These are phyloP conservation scores for Sporothrix luriei DNA, from an alignment of 2,329 filamentous ascomycete species.

Conservation along the genomic window DNA sequence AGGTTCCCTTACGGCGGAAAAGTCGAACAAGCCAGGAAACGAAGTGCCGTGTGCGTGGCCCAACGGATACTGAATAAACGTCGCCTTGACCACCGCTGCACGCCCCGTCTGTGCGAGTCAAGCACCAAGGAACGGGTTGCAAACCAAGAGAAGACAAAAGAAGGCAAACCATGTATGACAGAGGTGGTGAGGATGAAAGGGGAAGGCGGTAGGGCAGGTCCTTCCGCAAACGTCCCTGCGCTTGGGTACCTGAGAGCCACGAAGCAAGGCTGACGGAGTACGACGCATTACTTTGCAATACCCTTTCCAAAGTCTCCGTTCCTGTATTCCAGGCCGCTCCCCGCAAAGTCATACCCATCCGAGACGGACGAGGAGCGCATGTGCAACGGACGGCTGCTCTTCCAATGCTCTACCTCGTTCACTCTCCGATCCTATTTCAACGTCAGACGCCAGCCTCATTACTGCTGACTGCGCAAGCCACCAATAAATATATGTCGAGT, in stretches of 20 bases:
- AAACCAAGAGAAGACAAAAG: neutral
- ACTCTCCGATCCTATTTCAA: neutral
- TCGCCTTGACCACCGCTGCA: conserved; percentile 11
- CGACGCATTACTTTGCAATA: neutral
- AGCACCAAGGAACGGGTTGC: neutral
- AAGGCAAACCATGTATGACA: neutral
- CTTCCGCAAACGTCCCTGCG: neutral
- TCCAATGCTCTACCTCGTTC: neutral
- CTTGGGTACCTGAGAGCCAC: neutral
- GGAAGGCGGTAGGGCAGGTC: conserved; percentile 2
- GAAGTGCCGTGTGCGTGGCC: neutral
- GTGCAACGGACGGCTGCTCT: neutral
- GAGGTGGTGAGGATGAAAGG: neutral
- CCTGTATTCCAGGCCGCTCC: neutral
- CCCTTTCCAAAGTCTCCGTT: neutral
- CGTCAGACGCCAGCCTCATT: neutral
- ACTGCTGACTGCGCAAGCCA: conserved; percentile 14
- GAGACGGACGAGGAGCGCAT: neutral
- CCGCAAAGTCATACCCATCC: neutral
- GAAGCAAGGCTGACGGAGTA: neutral
- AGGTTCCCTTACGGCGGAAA: neutral
- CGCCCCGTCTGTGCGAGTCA: neutral
- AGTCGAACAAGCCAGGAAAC: neutral
- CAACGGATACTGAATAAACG: conserved; percentile 18
- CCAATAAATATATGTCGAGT: neutral